A percentile compares a stretch with the other conserved stretches of the same genome.
phyloP scores from a whole-genome alignment of 164 flowering plant species.

The Cinnamomum chago region DNA sequence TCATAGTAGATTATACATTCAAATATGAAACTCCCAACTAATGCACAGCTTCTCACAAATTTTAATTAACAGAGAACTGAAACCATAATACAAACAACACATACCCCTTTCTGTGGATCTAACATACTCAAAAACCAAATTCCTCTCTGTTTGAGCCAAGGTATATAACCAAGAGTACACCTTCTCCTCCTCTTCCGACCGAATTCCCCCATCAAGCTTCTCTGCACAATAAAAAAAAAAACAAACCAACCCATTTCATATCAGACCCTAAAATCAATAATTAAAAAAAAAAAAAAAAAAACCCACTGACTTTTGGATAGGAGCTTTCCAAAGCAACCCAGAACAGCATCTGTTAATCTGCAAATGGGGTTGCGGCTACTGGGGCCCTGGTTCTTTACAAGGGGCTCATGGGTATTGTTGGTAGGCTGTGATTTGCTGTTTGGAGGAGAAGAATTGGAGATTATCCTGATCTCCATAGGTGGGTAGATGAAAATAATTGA shows the following conservation, averaged over 20 bases:
- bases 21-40: too few species aligned
- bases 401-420: constrained; percentile 13
- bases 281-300: background rate
- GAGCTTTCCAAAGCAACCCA: constrained; percentile 23
- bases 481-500: background rate
- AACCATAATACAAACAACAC: background rate
- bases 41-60: too few species aligned
- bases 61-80: too few species aligned
- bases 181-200: constrained; percentile 61
- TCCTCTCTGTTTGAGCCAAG: constrained; percentile 46
- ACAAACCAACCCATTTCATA: background rate
- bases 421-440: constrained; percentile 8
- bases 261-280: background rate
- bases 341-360: constrained; percentile 15
- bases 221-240: constrained; percentile 19
- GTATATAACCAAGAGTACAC: constrained; percentile 61
- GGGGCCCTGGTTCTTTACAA: constrained; percentile 18
- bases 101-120: constrained; percentile 72
- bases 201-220: constrained; percentile 42
- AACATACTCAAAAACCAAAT: constrained; percentile 66
- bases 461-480: constrained; percentile 19
- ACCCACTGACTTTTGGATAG: constrained; percentile 29
- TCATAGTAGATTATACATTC: too few species aligned
- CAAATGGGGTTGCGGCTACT: background rate
- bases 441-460: constrained; percentile 12